Evolutionary conservation across 805 yeast genomes (phyloP).

Genomic region (Saccharomycodes ludwigii): DNA sequence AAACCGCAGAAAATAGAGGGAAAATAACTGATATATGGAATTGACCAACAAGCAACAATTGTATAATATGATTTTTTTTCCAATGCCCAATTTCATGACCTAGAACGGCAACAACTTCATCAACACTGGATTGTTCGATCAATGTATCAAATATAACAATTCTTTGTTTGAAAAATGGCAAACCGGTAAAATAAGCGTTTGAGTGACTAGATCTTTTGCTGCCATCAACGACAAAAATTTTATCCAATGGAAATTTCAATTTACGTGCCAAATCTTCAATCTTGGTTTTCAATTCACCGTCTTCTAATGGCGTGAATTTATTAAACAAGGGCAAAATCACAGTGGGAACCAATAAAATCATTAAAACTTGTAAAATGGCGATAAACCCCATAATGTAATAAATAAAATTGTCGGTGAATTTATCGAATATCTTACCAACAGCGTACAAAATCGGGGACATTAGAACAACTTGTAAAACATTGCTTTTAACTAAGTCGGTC

Average conservation of each 20-base stretch:
- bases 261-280: constrained; percentile 69
- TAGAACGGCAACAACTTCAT: constrained; percentile 83
- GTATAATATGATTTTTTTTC: constrained; percentile 81
- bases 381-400: constrained; percentile 67
- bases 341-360: constrained; percentile 69
- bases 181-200: constrained; percentile 90
- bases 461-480: constrained; percentile 39
- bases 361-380: constrained; percentile 56
- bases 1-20: constrained; percentile 65
- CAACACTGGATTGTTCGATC: constrained; percentile 61
- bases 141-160: constrained; percentile 90
- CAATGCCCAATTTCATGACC: constrained; percentile 99
- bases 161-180: constrained; percentile 87
- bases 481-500: constrained; percentile 54
- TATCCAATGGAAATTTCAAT: constrained; percentile 75
- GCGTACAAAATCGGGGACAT: constrained; percentile 66
- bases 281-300: constrained; percentile 73
- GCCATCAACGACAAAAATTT: constrained; percentile 88
- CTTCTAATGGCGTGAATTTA: constrained; percentile 79
- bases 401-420: constrained; percentile 71
- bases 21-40: constrained; percentile 52
- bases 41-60: constrained; percentile 55
- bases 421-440: constrained; percentile 68
- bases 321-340: constrained; percentile 88
- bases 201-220: constrained; percentile 94